Conservation (phyloP, 768 basidiomycete species). For the Podaxis pistillaris region DNA sequence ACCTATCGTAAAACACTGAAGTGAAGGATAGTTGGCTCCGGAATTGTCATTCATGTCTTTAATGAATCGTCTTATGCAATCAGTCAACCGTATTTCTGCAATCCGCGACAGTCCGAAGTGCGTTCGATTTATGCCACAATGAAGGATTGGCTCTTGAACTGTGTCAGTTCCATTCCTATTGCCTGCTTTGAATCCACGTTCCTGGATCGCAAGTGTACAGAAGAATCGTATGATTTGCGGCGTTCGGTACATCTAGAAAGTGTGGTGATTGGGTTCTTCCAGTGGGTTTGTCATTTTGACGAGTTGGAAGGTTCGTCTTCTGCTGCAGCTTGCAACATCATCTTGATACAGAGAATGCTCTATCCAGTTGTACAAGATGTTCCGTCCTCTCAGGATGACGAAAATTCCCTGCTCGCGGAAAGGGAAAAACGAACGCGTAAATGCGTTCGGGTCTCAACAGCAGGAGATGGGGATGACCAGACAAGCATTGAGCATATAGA, state of each 20-base stretch:
- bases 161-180: conserved; percentile 1
- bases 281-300: not conserved
- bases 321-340: not conserved
- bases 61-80: conserved; percentile 9
- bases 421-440: conserved; percentile 4
- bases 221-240: not conserved
- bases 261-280: not conserved
- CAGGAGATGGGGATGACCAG: not conserved
- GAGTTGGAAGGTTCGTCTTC: conserved; percentile 1
- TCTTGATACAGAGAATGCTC: not conserved
- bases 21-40: not conserved
- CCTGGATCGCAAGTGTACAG: not conserved
- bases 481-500: conserved; percentile 4
- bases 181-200: conserved; percentile 10
- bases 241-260: not conserved
- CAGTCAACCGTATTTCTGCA: not conserved
- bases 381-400: conserved; percentile 2
- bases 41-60: conserved; percentile 2
- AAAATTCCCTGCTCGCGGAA: not conserved
- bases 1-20: not conserved
- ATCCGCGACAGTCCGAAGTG: not conserved
- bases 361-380: not conserved
- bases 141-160: not conserved
- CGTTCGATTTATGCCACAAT: not conserved
- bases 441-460: not conserved